A percentile compares a stretch with the other conserved stretches of the same genome.
Evolutionary conservation across 2,329 filamentous ascomycete genomes (phyloP).

Genomic region (Elsinoe ampelina): DNA sequence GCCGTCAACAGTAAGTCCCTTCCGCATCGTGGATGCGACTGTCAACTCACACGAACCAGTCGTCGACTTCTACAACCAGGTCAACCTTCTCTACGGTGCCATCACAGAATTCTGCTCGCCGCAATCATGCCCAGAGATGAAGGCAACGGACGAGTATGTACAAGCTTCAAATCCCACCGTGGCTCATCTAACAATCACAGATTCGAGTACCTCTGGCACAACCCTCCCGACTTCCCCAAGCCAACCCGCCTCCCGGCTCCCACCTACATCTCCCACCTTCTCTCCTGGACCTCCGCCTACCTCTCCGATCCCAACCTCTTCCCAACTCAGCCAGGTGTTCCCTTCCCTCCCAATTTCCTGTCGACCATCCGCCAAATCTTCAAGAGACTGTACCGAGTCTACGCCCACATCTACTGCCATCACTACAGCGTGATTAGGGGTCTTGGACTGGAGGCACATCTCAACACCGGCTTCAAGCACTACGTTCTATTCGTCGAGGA

Average conservation of each 20-base stretch:
- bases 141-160: constrained; percentile 91
- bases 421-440: constrained; percentile 96
- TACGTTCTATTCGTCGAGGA: constrained; percentile 98
- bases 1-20: constrained; percentile 75
- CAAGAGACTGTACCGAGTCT: constrained; percentile 97
- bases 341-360: constrained; percentile 84
- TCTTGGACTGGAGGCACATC: constrained; percentile 87
- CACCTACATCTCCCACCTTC: constrained; percentile 94
- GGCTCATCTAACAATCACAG: constrained; percentile 34
- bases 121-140: constrained; percentile 97
- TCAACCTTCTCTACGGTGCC: constrained; percentile 95
- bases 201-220: constrained; percentile 99
- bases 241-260: constrained; percentile 97
- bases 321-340: constrained; percentile 63
- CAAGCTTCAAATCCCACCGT: not conserved
- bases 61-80: constrained; percentile 99
- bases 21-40: not conserved
- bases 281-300: constrained; percentile 91
- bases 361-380: constrained; percentile 97
- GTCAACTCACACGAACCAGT: constrained; percentile 45
- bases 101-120: constrained; percentile 99
- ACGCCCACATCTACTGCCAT: constrained; percentile 94
- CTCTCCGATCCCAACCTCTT: constrained; percentile 94
- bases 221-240: constrained; percentile 84
- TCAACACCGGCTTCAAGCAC: constrained; percentile 99